Evolutionary conservation across 1,139 yeast species (phyloP).

Genomic region (Yamadazyma triangularis): DNA sequence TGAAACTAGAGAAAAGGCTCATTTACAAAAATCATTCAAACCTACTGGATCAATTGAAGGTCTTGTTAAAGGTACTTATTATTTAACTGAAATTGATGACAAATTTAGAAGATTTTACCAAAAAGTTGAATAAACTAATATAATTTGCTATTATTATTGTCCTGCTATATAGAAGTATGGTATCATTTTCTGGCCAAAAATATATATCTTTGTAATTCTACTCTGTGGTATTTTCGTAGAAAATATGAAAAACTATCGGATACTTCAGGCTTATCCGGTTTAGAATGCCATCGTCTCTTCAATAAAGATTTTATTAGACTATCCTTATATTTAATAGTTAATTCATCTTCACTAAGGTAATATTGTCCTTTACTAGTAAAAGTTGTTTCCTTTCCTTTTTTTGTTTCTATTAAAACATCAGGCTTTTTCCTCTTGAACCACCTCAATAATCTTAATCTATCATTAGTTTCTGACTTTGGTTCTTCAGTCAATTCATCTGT

Average conservation of each 20-base stretch:
- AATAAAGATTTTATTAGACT: not conserved
- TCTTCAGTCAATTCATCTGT: too few relatives aligned
- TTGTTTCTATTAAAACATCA: too few relatives aligned
- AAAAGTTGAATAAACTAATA: constrained; percentile 6
- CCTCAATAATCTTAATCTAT: too few relatives aligned
- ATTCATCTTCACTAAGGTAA: constrained; percentile 7
- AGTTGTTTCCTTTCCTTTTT: too few relatives aligned
- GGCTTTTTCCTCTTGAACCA: too few relatives aligned
- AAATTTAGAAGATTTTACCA: constrained; percentile 65
- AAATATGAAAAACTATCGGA: not conserved
- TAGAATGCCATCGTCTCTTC: too few relatives aligned
- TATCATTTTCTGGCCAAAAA: not conserved
- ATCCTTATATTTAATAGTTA: constrained; percentile 1
- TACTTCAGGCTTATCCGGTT: not conserved
- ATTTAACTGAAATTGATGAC: constrained; percentile 80
- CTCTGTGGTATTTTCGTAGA: not conserved
- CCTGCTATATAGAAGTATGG: not conserved
- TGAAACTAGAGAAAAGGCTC: constrained; percentile 83
- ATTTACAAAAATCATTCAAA: constrained; percentile 69
- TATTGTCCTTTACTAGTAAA: constrained; percentile 6
- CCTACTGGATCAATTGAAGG: constrained; percentile 78
- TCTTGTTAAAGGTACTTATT: constrained; percentile 74
- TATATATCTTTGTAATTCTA: not conserved
- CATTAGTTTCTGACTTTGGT: too few relatives aligned
- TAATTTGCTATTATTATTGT: too few relatives aligned